Evolutionary conservation across 2,329 filamentous ascomycete species (phyloP), one percentile per base, ranked within the genome.

Genomic region (Aspergillus ochraceoroseus): DNA sequence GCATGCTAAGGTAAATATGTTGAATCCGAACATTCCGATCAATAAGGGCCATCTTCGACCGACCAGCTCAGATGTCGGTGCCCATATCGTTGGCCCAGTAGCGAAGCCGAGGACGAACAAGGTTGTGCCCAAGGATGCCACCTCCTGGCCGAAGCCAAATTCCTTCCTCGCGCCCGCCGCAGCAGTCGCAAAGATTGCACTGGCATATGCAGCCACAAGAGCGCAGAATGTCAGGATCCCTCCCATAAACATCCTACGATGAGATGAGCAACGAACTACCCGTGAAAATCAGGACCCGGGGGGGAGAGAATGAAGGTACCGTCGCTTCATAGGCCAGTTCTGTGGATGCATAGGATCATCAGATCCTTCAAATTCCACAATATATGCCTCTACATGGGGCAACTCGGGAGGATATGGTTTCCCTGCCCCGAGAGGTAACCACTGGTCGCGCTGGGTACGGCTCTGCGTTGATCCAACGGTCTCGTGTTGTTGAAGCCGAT

Each of bases 331-430:
- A 0, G 67, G 57, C 72, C 73, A 76, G 38, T 76, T 76, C 52
- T 74, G 70, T 1, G 73, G 70, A 29, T 40, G 38, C 38, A 55
- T 76, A 1, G 72, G 71, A 49, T 77, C 74, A 29, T 72, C 58
- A 0, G 58, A 60, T 2, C 70, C 73, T 35, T 72, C 70, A 47
- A 76, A 77, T 32, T 76, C 73, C 8, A 76, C 73, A 1, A 76
- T 68, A 44, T 77, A 78, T 41, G 74, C 67, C 46, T 76, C 72
- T 18, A 66, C 59, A 9, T 72, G 70, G 4, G 72, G 72, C 5
- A 77, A 13, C 15, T 34, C 23, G 5, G 36, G 28, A 3, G 28
- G 36, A 15, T 38, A 38, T 9, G 31, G 28, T n/a, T 32, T 38
- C 5, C 20, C 36, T 19, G 12, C 28, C 9, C 28, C 36, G 18